phyloP scores from a whole-genome alignment of 2,329 filamentous ascomycete genomes.

The Fusarium sp. region DNA sequence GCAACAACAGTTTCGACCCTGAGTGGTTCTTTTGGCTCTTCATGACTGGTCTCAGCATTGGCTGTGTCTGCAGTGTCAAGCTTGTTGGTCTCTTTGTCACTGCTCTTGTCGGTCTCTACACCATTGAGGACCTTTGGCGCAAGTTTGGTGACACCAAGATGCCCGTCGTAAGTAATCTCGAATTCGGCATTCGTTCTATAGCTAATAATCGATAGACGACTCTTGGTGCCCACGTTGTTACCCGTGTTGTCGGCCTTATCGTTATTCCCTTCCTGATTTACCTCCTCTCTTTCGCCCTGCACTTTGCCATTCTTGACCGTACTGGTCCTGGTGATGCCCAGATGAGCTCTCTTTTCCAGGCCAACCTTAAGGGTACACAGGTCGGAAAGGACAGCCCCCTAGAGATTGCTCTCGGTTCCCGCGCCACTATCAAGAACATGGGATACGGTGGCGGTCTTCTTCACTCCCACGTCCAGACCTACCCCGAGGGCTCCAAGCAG shows the following conservation, averaged over 20 bases:
- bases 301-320: conserved; percentile 94
- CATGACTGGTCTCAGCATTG: conserved; percentile 94
- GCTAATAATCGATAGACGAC: conserved; percentile 58
- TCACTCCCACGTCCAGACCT: conserved; percentile 96
- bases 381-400: conserved; percentile 95
- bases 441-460: conserved; percentile 96
- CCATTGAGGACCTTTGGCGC: conserved; percentile 95
- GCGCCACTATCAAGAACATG: conserved; percentile 98
- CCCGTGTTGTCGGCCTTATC: conserved; percentile 89
- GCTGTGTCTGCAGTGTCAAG: conserved; percentile 98
- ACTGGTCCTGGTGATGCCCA: conserved; percentile 98
- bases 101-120: conserved; percentile 94
- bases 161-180: conserved; percentile 74
- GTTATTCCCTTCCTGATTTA: conserved; percentile 91
- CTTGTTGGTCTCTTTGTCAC: conserved; percentile 97
- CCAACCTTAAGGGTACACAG: conserved; percentile 92
- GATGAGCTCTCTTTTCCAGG: conserved; percentile 99
- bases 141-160: conserved; percentile 97
- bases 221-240: conserved; percentile 82
- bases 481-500: conserved; percentile 91
- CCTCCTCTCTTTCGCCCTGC: conserved; percentile 93
- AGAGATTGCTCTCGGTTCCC: conserved; percentile 89
- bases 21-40: conserved; percentile 97
- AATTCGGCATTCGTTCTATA: neutral
- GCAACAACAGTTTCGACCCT: conserved; percentile 84